Evolutionary conservation across 1,284 basidiomycete genomes (phyloP), one percentile per base, ranked within the genome.

Genomic region (Macrocystidia cucumis): DNA sequence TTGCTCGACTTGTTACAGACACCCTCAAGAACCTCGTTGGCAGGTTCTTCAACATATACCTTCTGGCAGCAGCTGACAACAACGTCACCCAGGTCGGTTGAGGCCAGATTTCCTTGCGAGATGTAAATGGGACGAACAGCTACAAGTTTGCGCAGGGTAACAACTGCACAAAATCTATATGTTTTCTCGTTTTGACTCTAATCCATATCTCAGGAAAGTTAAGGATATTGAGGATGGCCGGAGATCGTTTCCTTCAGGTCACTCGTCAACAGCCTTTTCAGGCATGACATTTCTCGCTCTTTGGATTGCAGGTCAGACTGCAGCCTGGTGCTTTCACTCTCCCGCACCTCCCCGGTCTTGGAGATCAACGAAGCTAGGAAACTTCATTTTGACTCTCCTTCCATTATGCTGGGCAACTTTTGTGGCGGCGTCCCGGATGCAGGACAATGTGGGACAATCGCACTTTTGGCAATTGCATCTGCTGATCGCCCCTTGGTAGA

Each of bases 31-130:
- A 78, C 44, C 57, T 64, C 49, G 65, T 82, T 18, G 78, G 77
- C 72, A 43, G 47, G 62, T 28, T 41, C 25, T 26, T 29, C 24
- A 27, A 13, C 2, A 6, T 11, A 28, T 33, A 5, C 38, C 9
- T 21, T 34, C 32, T 22, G 38, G 35, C n/a, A n/a, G n/a, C n/a
- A n/a, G n/a, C n/a, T n/a, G n/a, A n/a, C n/a, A 13, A 25, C 26
- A 23, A 33, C 20, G 23, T 25, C 35, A 19, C 22, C 5, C 37
- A 80, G 78, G 80, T 28, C 63, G 80, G 11, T 56, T 85, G 9
- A 65, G 81, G 9, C 81, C 81, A 0, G 81, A 84, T 49, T 85
- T 85, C 46, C 63, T 84, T 27, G 60, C 66, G 8, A 66, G 80
- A 18, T 83, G 80, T 46, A 62, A 69, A 44, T 85, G 76, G 74